These are phyloP conservation scores for Cadophora luteo-olivacea DNA, from an alignment of 2,329 filamentous ascomycete species.

Conservation along the genomic window DNA sequence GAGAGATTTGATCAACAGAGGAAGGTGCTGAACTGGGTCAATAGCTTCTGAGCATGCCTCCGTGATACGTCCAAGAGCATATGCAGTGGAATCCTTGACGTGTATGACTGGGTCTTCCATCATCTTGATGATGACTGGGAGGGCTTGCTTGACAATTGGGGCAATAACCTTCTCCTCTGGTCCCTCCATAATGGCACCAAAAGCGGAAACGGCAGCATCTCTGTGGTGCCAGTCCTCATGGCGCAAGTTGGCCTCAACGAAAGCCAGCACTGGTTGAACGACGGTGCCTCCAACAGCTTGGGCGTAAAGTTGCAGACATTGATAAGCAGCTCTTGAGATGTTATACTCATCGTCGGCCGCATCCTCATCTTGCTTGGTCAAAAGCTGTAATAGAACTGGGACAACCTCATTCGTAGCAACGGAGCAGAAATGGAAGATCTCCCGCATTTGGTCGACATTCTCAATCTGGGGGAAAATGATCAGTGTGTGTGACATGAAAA, in stretches of 20 bases:
- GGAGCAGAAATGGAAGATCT: constrained; percentile 94
- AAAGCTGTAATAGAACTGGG: constrained; percentile 83
- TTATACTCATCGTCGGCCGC: constrained; percentile 98
- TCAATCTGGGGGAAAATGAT: constrained; percentile 37
- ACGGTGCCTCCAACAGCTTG: constrained; percentile 87
- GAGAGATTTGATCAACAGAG: constrained; percentile 83
- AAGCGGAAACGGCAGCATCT: constrained; percentile 95
- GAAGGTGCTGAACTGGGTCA: constrained; percentile 82
- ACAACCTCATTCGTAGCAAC: constrained; percentile 95
- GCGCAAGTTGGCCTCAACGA: constrained; percentile 90
- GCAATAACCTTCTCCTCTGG: constrained; percentile 92
- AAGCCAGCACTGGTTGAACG: constrained; percentile 84
- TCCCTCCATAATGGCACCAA: constrained; percentile 98
- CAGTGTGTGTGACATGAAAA: background rate
- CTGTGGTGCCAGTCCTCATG: constrained; percentile 93
- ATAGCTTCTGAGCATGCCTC: constrained; percentile 92
- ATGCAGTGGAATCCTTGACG: constrained; percentile 95
- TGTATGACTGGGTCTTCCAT: constrained; percentile 91
- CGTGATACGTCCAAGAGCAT: constrained; percentile 93
- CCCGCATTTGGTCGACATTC: constrained; percentile 67
- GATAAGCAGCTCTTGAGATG: constrained; percentile 91
- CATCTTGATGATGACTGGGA: constrained; percentile 86
- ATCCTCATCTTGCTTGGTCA: constrained; percentile 98
- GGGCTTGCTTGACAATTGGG: constrained; percentile 93
- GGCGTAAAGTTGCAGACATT: constrained; percentile 93